phyloP scores from a whole-genome alignment of 2,329 filamentous ascomycete genomes.

The Teratosphaeria zuluensis region DNA sequence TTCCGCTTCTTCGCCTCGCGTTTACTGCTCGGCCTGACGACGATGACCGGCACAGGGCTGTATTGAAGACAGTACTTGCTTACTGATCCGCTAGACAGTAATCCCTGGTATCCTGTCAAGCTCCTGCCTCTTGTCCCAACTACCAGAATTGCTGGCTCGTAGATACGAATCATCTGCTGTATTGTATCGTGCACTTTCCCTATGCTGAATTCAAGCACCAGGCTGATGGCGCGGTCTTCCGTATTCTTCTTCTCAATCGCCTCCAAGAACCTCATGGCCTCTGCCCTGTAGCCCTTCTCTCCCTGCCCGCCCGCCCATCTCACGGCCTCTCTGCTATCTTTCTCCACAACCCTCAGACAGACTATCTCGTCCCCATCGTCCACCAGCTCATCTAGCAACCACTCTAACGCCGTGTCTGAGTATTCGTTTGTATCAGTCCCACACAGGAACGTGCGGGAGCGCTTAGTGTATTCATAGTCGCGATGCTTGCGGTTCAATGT shows the following conservation, averaged over 20 bases:
- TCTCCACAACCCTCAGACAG: constrained; percentile 79
- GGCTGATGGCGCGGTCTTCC: constrained; percentile 71
- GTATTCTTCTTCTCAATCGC: constrained; percentile 71
- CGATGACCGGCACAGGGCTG: constrained; percentile 84
- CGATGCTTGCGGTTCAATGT: constrained; percentile 79
- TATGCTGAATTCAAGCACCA: constrained; percentile 78
- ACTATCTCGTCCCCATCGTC: constrained; percentile 92
- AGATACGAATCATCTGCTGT: constrained; percentile 82
- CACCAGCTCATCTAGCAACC: constrained; percentile 83
- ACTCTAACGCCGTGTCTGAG: constrained; percentile 84
- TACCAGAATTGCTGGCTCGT: constrained; percentile 83
- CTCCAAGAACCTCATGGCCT: constrained; percentile 65
- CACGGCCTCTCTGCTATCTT: constrained; percentile 57
- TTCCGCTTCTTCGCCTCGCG: constrained; percentile 85
- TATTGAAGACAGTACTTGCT: constrained; percentile 94
- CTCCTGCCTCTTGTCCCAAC: constrained; percentile 82
- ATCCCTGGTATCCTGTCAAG: constrained; percentile 73
- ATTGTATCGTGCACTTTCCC: constrained; percentile 87
- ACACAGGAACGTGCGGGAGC: constrained; percentile 81
- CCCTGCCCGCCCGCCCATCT: constrained; percentile 37
- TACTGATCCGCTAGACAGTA: constrained; percentile 71
- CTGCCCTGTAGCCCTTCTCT: constrained; percentile 53
- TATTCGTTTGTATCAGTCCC: constrained; percentile 87
- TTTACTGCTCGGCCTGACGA: constrained; percentile 79
- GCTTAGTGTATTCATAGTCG: constrained; percentile 69